A percentile compares a stretch with the other conserved stretches of the same genome.
These are phyloP conservation scores for Leccinum pachyderme DNA, from an alignment of 1,284 basidiomycete genomes.

Conservation along the genomic window DNA sequence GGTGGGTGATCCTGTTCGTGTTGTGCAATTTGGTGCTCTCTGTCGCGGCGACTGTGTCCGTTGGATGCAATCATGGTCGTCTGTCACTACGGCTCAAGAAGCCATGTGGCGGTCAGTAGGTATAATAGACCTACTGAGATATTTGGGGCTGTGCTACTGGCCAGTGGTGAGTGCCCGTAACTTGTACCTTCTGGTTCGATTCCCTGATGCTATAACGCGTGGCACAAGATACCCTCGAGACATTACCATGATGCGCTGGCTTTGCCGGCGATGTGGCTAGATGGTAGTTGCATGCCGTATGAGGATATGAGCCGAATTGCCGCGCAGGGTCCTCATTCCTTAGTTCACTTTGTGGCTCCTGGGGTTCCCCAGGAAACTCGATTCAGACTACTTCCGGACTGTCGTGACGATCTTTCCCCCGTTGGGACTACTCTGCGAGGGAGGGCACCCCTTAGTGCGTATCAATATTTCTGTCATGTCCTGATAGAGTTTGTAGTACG, in stretches of 20 bases:
- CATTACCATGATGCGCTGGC: not conserved
- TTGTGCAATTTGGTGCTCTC: slow-evolving; percentile 4
- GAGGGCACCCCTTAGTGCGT: no score
- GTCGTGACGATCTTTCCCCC: not conserved
- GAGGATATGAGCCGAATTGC: not conserved
- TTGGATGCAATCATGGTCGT: slow-evolving; percentile 9
- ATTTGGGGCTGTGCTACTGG: not conserved
- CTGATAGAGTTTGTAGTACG: not conserved
- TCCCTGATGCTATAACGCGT: not conserved
- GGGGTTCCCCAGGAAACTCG: slow-evolving; percentile 34
- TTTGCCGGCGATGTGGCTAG: not conserved
- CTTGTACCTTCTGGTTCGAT: not conserved
- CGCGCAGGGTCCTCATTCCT: not conserved
- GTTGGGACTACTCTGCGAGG: no score
- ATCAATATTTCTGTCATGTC: not conserved
- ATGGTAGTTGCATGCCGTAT: not conserved
- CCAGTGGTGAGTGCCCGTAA: not conserved
- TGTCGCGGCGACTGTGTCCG: slow-evolving; percentile 11
- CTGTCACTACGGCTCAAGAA: not conserved
- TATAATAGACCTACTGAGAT: not conserved
- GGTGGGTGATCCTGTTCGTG: slow-evolving; percentile 12
- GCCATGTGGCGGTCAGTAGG: no score
- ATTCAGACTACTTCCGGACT: not conserved
- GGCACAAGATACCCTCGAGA: not conserved
- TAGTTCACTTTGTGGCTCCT: slow-evolving; percentile 28